Percentiles rank a stretch among this genome's conserved stretches.
Evolutionary conservation across 2,329 filamentous ascomycete species (phyloP).

Genomic region (Cordyceps sp.): DNA sequence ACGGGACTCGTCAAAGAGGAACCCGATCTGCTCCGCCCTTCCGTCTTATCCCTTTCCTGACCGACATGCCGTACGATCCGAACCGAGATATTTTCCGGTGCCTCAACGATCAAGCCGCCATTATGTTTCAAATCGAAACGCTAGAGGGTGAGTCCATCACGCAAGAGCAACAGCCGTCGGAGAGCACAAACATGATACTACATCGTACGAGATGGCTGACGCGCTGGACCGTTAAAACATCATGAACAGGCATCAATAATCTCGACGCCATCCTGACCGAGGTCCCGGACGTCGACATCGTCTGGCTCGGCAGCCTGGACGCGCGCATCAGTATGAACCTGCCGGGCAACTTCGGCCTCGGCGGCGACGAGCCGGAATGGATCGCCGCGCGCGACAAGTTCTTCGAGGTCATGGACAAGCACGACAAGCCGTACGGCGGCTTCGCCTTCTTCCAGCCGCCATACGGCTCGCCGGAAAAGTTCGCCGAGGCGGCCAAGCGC

Average conservation of each 20-base stretch:
- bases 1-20: conserved; percentile 20
- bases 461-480: conserved; percentile 7
- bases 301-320: conserved; percentile 29
- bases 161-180: no score
- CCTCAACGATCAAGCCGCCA: conserved; percentile 27
- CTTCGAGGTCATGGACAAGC: conserved; percentile 22
- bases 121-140: conserved; percentile 31
- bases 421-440: conserved; percentile 24
- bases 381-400: conserved; percentile 19
- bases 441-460: conserved; percentile 13
- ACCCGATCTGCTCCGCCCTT: conserved; percentile 28
- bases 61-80: conserved; percentile 17
- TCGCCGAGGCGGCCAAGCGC: conserved; percentile 10
- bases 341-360: conserved; percentile 13
- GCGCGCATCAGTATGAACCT: conserved; percentile 26
- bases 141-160: conserved; percentile 12
- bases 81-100: conserved; percentile 18
- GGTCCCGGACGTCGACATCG: conserved; percentile 26
- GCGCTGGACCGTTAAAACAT: no score
- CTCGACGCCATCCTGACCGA: conserved; percentile 31
- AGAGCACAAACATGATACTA: no score
- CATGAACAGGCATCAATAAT: conserved; percentile 24
- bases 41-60: conserved; percentile 21
- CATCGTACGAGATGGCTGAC: no score
- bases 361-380: conserved; percentile 23